A percentile compares a stretch with the other conserved stretches of the same genome.
phyloP scores from a whole-genome alignment of 1,284 basidiomycete species.

The Austroboletus niveus region DNA sequence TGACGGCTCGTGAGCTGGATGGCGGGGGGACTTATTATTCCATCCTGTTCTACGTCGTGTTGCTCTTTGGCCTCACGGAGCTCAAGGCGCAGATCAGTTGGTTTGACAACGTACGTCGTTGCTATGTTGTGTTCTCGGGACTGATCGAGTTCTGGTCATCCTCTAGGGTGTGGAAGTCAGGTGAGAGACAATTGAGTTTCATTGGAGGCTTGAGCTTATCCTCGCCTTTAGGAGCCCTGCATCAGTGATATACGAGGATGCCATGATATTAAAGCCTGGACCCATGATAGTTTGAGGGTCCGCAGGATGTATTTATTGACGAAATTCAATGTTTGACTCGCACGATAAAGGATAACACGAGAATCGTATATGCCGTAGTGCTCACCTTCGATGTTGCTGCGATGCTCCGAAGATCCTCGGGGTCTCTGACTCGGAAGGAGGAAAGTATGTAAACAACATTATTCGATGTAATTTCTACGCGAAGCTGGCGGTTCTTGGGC shows the following conservation, averaged over 20 bases:
- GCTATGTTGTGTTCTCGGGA: background rate
- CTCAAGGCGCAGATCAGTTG: slow-evolving; percentile 44
- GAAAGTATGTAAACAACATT: no score
- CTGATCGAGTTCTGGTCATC: background rate
- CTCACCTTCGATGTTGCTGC: no score
- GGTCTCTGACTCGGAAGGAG: no score
- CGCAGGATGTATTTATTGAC: no score
- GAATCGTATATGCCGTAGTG: no score
- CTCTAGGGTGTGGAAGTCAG: slow-evolving; percentile 28
- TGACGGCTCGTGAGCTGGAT: slow-evolving; percentile 15
- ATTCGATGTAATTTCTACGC: no score
- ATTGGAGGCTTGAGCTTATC: background rate
- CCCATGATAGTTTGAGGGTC: no score
- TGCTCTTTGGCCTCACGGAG: slow-evolving; percentile 44
- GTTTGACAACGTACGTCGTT: slow-evolving; percentile 35
- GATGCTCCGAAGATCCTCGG: no score
- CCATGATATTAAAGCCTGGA: slow-evolving; percentile 1
- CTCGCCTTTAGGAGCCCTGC: slow-evolving; percentile 34
- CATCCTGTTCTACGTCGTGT: slow-evolving; percentile 36
- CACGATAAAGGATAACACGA: no score
- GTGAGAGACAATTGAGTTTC: slow-evolving; percentile 11
- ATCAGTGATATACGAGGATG: slow-evolving; percentile 37
- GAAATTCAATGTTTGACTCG: no score
- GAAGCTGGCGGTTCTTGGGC: no score
- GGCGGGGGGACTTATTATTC: slow-evolving; percentile 31